Evolutionary conservation across 2,329 filamentous ascomycete species (phyloP), one percentile per base, ranked within the genome.

Genomic region (Escovopsis sp.): DNA sequence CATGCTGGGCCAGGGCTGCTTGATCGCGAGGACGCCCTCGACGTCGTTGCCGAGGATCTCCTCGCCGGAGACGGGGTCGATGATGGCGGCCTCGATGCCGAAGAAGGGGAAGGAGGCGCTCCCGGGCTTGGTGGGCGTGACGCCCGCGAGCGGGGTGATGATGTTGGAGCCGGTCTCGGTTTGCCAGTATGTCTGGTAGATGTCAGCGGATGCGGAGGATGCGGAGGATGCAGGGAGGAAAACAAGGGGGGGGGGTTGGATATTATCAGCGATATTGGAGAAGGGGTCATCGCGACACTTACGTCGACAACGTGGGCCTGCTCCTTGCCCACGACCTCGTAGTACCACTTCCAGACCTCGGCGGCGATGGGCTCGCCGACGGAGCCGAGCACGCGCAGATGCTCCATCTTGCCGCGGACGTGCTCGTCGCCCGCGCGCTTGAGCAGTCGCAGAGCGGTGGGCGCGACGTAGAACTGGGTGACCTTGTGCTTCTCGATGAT

Each of bases 291-390:
- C 14, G 14, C 15, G 13, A 13, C 8, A 34, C 85, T 72, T 66
- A 93, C 86, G 57, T 98, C 90, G 37, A 94, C 79, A 57, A 98
- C 70, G 53, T 98, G 90, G 33, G 84, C 80, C 58, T 93, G 79
- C 60, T 88, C 79, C 69, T 86, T 92, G 52, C 90, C 90, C 35
- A 98, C 86, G 47, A 81, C 72, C 60, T 96, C 86, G 56, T 86
- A 88, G 64, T 96, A 98, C 90, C 90, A 98, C 65, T 96, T 96
- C 90, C 90, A 98, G 40, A 98, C 82, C 60, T 98, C 90, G 16
- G 88, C 84, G 14, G 90, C 88, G 50, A 98, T 98, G 27, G 90
- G 90, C 65, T 98, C 90, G 47, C 90, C 90, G 39, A 98, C 90
- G 14, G 88, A 94, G 40, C 88, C 90, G 15, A 98, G 68, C 5